A percentile compares a stretch with the other conserved stretches of the same genome.
phyloP scores from a whole-genome alignment of 305 asterid genomes.

The Fraxinus dipetala region DNA sequence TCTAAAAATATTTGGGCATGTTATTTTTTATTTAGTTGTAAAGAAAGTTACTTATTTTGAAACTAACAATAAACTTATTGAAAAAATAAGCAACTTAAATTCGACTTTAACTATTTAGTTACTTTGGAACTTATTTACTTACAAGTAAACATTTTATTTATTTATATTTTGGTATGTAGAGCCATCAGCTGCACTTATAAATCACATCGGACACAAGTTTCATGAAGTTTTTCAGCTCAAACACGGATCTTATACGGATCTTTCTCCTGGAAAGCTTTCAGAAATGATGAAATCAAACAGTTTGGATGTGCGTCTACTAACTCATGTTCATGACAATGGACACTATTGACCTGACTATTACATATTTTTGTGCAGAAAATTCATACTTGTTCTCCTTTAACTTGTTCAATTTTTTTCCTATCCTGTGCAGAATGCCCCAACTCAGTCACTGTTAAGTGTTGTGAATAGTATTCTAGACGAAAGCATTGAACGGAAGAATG shows the following conservation, averaged over 20 bases:
- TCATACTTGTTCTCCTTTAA: constrained; percentile 8
- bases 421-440: constrained; percentile 76
- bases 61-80: background rate
- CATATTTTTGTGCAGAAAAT: background rate
- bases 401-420: constrained; percentile 14
- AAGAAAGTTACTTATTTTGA: background rate
- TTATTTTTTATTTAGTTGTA: background rate
- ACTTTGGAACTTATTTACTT: background rate
- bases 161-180: constrained; percentile 27
- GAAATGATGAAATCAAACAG: constrained; percentile 93
- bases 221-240: constrained; percentile 85
- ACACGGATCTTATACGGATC: constrained; percentile 72
- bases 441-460: constrained; percentile 79
- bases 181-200: constrained; percentile 45
- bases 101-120: background rate
- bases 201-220: constrained; percentile 65
- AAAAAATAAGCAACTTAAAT: background rate
- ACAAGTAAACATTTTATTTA: background rate
- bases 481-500: constrained; percentile 75
- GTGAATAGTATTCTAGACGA: constrained; percentile 85
- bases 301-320: constrained; percentile 64
- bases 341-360: background rate
- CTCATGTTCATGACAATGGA: constrained; percentile 14
- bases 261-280: constrained; percentile 69
- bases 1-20: background rate